Evolutionary conservation across 2,329 filamentous ascomycete species (phyloP).

Genomic region (Pyrenophora seminiperda): DNA sequence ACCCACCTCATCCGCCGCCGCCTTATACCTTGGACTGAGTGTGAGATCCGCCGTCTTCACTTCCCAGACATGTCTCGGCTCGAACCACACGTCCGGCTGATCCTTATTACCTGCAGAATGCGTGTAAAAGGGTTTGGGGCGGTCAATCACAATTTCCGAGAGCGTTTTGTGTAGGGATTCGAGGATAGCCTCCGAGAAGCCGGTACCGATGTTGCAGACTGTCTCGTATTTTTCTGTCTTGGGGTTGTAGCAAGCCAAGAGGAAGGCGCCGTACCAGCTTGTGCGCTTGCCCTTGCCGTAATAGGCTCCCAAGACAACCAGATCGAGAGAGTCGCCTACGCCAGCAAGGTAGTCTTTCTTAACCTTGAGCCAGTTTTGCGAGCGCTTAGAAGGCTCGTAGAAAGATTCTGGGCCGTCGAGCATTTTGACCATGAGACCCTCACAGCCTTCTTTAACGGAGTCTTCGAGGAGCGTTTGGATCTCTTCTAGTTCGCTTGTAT

Average conservation of each 20-base stretch:
- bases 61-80: conserved; percentile 94
- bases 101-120: conserved; percentile 85
- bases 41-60: conserved; percentile 96
- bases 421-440: conserved; percentile 99
- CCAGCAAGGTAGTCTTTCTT: conserved; percentile 98
- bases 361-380: conserved; percentile 97
- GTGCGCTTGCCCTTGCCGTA: conserved; percentile 94
- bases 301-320: conserved; percentile 95
- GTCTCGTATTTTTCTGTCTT: conserved; percentile 84
- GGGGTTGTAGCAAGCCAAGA: conserved; percentile 91
- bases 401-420: conserved; percentile 88
- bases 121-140: conserved; percentile 90
- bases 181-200: conserved; percentile 93
- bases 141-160: conserved; percentile 79
- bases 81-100: conserved; percentile 98
- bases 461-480: conserved; percentile 93
- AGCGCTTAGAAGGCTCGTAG: conserved; percentile 95
- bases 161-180: conserved; percentile 81
- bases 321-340: conserved; percentile 91
- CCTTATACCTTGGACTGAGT: conserved; percentile 88
- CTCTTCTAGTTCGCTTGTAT: conserved; percentile 88
- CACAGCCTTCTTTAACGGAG: conserved; percentile 92
- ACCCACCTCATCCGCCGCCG: conserved; percentile 78
- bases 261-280: conserved; percentile 92
- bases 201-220: conserved; percentile 97